Percentiles rank a stretch among this genome's conserved stretches.
These are phyloP conservation scores for Ustilago curta DNA, from an alignment of 1,284 basidiomycete species.

Conservation along the genomic window DNA sequence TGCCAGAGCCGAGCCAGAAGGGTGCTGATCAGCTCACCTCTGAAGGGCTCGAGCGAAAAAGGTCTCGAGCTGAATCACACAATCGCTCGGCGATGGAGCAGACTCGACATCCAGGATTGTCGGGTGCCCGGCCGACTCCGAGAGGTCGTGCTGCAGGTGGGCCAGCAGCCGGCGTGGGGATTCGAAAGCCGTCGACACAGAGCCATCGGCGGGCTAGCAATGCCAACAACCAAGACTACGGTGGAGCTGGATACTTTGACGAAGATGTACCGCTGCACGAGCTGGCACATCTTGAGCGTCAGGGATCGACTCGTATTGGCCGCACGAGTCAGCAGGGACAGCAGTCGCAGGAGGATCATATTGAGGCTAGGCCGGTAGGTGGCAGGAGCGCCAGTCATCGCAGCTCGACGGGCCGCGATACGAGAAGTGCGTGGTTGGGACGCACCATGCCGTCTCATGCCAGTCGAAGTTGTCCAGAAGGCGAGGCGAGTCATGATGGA, in stretches of 20 bases:
- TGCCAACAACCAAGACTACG: not conserved
- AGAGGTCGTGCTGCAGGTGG: constrained; percentile 31
- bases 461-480: not conserved
- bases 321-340: constrained; percentile 3
- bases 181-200: constrained; percentile 21
- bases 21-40: constrained; percentile 14
- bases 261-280: constrained; percentile 5
- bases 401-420: constrained; percentile 7
- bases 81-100: constrained; percentile 23
- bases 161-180: constrained; percentile 30
- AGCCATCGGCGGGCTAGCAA: constrained; percentile 14
- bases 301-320: constrained; percentile 6
- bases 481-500: not conserved
- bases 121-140: constrained; percentile 21
- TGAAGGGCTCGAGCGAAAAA: constrained; percentile 4
- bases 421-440: constrained; percentile 13
- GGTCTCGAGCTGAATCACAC: constrained; percentile 8
- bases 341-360: constrained; percentile 9
- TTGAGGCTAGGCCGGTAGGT: constrained; percentile 13
- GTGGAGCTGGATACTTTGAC: constrained; percentile 17
- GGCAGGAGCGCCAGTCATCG: constrained; percentile 7
- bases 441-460: constrained; percentile 19
- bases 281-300: constrained; percentile 12
- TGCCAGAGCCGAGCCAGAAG: constrained; percentile 10
- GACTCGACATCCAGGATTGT: constrained; percentile 38